Conservation (phyloP, 306 rosid genomes). For the Canavalia gladiata region DNA sequence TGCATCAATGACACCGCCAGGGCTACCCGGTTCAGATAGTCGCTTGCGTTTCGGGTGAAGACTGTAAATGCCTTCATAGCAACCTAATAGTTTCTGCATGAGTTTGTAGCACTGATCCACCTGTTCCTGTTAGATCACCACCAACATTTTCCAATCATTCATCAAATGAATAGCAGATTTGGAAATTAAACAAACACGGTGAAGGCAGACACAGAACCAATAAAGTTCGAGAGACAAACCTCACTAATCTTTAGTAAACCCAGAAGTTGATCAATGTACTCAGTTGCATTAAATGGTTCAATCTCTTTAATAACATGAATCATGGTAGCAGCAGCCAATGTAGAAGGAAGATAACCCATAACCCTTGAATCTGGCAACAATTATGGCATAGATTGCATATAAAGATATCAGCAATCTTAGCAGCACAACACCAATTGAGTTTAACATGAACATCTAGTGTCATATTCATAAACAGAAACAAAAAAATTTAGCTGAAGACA, state of each 20-base stretch:
- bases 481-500: not conserved
- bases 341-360: constrained; percentile 76
- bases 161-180: constrained; percentile 24
- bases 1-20: constrained; percentile 70
- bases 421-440: not conserved
- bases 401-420: constrained; percentile 30
- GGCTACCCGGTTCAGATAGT: constrained; percentile 66
- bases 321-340: constrained; percentile 86
- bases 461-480: not conserved
- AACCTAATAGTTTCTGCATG: constrained; percentile 60
- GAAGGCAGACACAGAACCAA: constrained; percentile 22
- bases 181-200: not conserved
- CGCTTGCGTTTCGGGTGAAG: constrained; percentile 64
- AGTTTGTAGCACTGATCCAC: constrained; percentile 75
- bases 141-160: constrained; percentile 33
- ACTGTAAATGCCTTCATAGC: constrained; percentile 47
- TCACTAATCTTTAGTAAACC: constrained; percentile 74
- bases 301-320: constrained; percentile 77
- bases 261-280: constrained; percentile 75
- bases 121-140: constrained; percentile 63
- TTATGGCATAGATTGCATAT: constrained; percentile 2
- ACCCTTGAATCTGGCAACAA: constrained; percentile 69
- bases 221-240: constrained; percentile 59
- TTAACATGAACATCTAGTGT: not conserved
- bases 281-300: constrained; percentile 66